Conservation (phyloP, 192 early-diverging fungal species). For the Coemansia sp. region DNA sequence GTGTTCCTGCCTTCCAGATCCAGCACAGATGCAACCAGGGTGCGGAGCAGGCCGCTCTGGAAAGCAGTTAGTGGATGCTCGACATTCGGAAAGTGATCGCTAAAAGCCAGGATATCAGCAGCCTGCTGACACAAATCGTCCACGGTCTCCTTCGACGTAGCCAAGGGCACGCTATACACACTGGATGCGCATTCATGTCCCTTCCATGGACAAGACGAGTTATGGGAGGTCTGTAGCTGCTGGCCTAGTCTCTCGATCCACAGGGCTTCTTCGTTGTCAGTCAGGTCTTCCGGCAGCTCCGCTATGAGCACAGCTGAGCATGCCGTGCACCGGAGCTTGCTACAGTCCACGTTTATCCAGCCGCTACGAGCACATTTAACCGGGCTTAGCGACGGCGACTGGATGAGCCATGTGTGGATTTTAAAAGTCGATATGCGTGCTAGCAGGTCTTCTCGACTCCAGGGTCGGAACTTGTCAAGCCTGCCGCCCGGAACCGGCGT, state of each 20-base stretch:
- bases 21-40: slow-evolving; percentile 12
- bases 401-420: slow-evolving; percentile 52
- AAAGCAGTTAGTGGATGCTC: slow-evolving; percentile 44
- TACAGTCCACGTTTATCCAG: slow-evolving; percentile 50
- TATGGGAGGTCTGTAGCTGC: slow-evolving; percentile 51
- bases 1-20: not conserved
- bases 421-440: slow-evolving; percentile 50
- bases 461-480: slow-evolving; percentile 42
- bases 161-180: slow-evolving; percentile 38
- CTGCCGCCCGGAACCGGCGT: not conserved
- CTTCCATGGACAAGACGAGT: slow-evolving; percentile 39
- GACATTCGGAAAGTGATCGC: slow-evolving; percentile 17
- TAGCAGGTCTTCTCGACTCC: slow-evolving; percentile 49
- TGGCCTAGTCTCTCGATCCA: slow-evolving; percentile 40
- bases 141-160: slow-evolving; percentile 34
- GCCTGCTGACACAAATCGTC: slow-evolving; percentile 40
- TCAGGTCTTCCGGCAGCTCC: slow-evolving; percentile 37
- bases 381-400: slow-evolving; percentile 39
- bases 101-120: slow-evolving; percentile 25
- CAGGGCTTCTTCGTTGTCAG: slow-evolving; percentile 29
- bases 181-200: slow-evolving; percentile 28
- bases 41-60: slow-evolving; percentile 31
- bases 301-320: slow-evolving; percentile 49
- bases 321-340: slow-evolving; percentile 42
- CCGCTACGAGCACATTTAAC: slow-evolving; percentile 51